Conservation (phyloP, 2,329 filamentous ascomycete species). For the Camptophora hylomeconis region DNA sequence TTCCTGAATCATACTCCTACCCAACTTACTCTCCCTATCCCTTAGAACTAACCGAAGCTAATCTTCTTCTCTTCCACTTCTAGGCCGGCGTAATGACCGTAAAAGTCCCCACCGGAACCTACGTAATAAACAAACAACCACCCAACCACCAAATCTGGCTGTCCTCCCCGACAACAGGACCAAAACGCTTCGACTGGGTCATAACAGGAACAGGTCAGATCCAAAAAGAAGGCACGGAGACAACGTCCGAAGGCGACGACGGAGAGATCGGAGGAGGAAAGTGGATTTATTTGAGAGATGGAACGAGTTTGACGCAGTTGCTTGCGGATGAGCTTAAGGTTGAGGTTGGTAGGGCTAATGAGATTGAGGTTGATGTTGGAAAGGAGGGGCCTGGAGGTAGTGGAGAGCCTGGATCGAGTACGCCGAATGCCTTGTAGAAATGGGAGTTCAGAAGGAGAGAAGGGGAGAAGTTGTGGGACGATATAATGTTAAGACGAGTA, state of each 20-base stretch:
- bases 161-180: slow-evolving; percentile 77
- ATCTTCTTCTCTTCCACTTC: neutral
- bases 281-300: slow-evolving; percentile 83
- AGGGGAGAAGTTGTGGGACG: too few species aligned
- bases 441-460: too few species aligned
- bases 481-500: too few species aligned
- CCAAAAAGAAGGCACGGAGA: slow-evolving; percentile 63
- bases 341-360: slow-evolving; percentile 31
- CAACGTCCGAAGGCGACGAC: slow-evolving; percentile 12
- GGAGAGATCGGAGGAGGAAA: slow-evolving; percentile 39
- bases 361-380: slow-evolving; percentile 6
- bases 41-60: too few species aligned
- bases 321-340: slow-evolving; percentile 65
- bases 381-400: slow-evolving; percentile 9
- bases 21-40: neutral
- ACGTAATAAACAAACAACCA: slow-evolving; percentile 96
- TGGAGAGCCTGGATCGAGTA: too few species aligned
- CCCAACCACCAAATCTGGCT: slow-evolving; percentile 98
- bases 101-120: slow-evolving; percentile 59
- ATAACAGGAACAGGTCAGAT: slow-evolving; percentile 49
- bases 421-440: too few species aligned
- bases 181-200: slow-evolving; percentile 90
- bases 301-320: slow-evolving; percentile 59
- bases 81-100: slow-evolving; percentile 81
- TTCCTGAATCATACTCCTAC: slow-evolving; percentile 3